Conservation (phyloP, 306 rosid genomes). For the Albizia julibrissin region DNA sequence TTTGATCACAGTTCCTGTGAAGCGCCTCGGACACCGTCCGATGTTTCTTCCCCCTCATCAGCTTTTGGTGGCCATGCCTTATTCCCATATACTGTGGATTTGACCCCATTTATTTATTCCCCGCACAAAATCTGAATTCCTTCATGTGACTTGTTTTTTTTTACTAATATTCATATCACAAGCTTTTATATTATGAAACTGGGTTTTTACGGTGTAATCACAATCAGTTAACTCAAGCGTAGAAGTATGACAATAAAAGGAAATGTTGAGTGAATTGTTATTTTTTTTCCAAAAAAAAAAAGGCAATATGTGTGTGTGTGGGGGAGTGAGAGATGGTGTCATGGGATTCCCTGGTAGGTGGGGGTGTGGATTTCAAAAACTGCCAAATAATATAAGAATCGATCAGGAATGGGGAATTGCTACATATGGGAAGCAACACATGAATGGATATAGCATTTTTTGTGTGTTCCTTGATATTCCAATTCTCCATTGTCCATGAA, state of each 20-base stretch:
- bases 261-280: no score
- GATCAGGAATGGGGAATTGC: slow-evolving; percentile 30
- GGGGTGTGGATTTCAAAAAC: slow-evolving; percentile 28
- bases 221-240: no score
- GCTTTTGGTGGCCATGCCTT: not conserved
- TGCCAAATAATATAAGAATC: slow-evolving; percentile 1
- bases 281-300: no score
- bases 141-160: not conserved
- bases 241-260: no score
- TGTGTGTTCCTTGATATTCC: slow-evolving; percentile 32
- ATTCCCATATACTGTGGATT: not conserved
- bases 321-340: slow-evolving; percentile 22
- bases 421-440: slow-evolving; percentile 43
- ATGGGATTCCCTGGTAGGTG: slow-evolving; percentile 41
- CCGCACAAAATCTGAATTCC: not conserved
- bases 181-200: not conserved
- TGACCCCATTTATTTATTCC: not conserved
- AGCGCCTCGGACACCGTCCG: slow-evolving; percentile 17
- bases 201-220: not conserved
- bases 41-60: not conserved
- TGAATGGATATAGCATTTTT: slow-evolving; percentile 23
- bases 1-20: slow-evolving; percentile 6
- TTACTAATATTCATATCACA: not conserved
- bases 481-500: slow-evolving; percentile 21
- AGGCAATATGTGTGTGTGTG: not conserved